A percentile compares a stretch with the other conserved stretches of the same genome.
These are phyloP conservation scores for Tothia fuscella DNA, from an alignment of 2,329 filamentous ascomycete genomes.

Conservation along the genomic window DNA sequence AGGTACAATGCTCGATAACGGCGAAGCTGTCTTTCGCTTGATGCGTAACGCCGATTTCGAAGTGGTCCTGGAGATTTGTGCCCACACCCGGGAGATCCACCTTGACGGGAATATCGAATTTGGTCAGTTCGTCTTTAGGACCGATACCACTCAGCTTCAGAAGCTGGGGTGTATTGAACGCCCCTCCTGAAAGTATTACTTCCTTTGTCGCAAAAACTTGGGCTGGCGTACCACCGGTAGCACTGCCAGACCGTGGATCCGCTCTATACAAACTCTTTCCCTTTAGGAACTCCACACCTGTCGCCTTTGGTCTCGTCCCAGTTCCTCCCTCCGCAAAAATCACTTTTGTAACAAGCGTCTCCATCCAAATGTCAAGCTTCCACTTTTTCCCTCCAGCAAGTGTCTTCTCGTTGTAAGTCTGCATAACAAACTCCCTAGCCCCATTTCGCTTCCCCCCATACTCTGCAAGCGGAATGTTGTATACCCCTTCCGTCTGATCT, in stretches of 20 bases:
- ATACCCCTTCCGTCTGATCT: neutral
- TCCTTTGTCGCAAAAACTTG: conserved; percentile 19
- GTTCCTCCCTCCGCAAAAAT: conserved; percentile 27
- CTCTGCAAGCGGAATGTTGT: neutral
- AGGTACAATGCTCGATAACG: neutral
- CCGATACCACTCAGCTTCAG: conserved; percentile 55
- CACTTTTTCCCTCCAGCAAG: neutral
- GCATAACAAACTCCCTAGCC: neutral
- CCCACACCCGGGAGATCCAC: conserved; percentile 42
- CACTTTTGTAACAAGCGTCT: conserved; percentile 34
- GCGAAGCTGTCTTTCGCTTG: neutral
- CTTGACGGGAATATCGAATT: conserved; percentile 18
- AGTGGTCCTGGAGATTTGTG: conserved; percentile 47
- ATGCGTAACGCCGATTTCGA: conserved; percentile 6
- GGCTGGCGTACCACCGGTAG: conserved; percentile 12
- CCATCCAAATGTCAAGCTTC: neutral
- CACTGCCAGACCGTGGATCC: conserved; percentile 28
- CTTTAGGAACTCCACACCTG: conserved; percentile 32
- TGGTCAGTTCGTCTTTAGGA: conserved; percentile 31
- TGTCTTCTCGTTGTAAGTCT: neutral
- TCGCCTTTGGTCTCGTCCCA: conserved; percentile 15
- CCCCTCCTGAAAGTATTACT: conserved; percentile 39
- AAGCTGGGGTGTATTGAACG: conserved; percentile 53
- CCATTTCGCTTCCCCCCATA: neutral
- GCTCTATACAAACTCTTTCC: conserved; percentile 32